Conservation (phyloP, 805 yeast genomes). For the Pichia scutulata region DNA sequence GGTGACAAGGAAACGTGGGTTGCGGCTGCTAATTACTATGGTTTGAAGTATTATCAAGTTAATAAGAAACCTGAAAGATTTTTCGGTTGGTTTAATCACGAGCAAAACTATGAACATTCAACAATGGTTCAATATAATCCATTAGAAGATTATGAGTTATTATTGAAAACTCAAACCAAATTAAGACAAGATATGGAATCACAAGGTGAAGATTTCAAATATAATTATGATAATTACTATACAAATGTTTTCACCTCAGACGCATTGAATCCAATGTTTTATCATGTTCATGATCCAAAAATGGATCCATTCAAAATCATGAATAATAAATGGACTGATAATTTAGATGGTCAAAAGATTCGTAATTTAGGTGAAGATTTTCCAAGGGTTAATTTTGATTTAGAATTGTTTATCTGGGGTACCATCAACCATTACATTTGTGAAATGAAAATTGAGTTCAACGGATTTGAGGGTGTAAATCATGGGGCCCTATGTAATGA, state of each 20-base stretch:
- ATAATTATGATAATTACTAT: slow-evolving; percentile 24
- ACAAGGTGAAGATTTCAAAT: slow-evolving; percentile 20
- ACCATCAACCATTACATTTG: slow-evolving; percentile 29
- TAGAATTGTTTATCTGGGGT: slow-evolving; percentile 28
- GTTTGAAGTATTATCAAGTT: slow-evolving; percentile 46
- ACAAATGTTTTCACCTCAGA: slow-evolving; percentile 21
- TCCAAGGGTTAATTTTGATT: slow-evolving; percentile 26
- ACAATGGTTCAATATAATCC: slow-evolving; percentile 8
- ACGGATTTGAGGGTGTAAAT: slow-evolving; percentile 17
- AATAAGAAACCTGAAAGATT: slow-evolving; percentile 31
- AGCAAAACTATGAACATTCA: slow-evolving; percentile 28
- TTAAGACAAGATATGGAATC: slow-evolving; percentile 18
- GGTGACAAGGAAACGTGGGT: slow-evolving; percentile 77
- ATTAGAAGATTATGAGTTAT: slow-evolving; percentile 26
- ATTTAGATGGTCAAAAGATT: slow-evolving; percentile 23
- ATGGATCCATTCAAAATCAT: slow-evolving; percentile 41
- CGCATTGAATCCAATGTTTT: slow-evolving; percentile 28
- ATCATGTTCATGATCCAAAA: slow-evolving; percentile 49
- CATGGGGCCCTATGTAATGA: slow-evolving; percentile 20
- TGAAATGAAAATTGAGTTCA: slow-evolving; percentile 20
- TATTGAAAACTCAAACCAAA: slow-evolving; percentile 19
- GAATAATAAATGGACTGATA: slow-evolving; percentile 23
- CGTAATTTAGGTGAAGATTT: slow-evolving; percentile 30
- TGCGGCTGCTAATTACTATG: slow-evolving; percentile 55
- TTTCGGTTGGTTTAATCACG: slow-evolving; percentile 27